Evolutionary conservation across 306 rosid genomes (phyloP).

Genomic region (Malus orientalis): DNA sequence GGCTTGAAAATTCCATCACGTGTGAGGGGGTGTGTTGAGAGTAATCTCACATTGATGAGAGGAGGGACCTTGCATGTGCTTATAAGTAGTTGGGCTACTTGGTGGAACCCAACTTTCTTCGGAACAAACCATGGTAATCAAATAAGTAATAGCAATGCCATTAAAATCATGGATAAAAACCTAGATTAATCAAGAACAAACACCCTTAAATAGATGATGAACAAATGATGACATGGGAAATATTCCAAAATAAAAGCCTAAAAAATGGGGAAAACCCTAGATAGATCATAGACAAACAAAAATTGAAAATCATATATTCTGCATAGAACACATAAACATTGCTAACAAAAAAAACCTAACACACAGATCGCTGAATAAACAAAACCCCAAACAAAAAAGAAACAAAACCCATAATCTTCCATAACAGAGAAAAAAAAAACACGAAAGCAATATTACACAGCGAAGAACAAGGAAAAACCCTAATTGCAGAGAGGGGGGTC

Average conservation of each 20-base stretch:
- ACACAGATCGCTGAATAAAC: not conserved
- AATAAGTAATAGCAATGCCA: not conserved
- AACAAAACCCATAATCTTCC: not conserved
- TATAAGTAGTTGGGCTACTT: no score
- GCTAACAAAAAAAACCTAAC: not conserved
- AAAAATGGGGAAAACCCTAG: not conserved
- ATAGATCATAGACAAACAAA: not conserved
- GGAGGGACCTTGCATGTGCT: no score
- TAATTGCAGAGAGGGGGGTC: not conserved
- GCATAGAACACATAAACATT: not conserved
- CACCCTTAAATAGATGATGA: not conserved
- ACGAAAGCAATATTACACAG: not conserved
- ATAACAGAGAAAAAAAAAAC: not conserved
- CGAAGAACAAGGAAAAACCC: not conserved
- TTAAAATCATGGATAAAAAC: not conserved
- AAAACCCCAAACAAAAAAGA: not conserved
- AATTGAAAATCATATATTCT: not conserved
- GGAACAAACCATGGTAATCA: not conserved
- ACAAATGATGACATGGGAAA: not conserved
- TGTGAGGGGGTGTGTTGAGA: no score
- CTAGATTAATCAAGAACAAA: not conserved
- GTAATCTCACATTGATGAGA: no score
- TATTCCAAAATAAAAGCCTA: not conserved
- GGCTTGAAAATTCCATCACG: no score
- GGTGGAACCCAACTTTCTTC: no score